A percentile compares a stretch with the other conserved stretches of the same genome.
Evolutionary conservation across 139 green algal genomes (phyloP).

Genomic region (Tetraselmis chui): DNA sequence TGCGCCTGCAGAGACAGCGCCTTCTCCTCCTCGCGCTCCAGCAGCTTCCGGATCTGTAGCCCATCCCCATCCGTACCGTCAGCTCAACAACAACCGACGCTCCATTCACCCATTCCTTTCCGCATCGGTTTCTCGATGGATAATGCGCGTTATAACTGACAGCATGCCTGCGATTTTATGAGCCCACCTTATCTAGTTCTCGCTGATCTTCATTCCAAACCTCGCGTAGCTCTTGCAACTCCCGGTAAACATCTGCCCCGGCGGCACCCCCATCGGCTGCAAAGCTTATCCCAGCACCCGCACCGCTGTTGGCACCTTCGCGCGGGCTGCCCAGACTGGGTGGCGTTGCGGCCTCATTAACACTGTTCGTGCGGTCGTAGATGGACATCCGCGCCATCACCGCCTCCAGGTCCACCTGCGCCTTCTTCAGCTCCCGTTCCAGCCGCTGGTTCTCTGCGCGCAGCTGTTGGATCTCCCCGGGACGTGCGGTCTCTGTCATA

Average conservation of each 20-base stretch:
- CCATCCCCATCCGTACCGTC: too few relatives aligned
- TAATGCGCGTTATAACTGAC: too few relatives aligned
- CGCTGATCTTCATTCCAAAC: not conserved
- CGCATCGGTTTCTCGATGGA: too few relatives aligned
- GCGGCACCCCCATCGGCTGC: not conserved
- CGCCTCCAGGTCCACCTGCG: not conserved
- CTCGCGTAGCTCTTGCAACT: not conserved
- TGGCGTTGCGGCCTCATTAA: not conserved
- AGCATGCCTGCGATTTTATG: too few relatives aligned
- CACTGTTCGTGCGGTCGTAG: not conserved
- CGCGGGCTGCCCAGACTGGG: not conserved
- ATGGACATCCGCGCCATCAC: not conserved
- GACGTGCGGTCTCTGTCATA: not conserved
- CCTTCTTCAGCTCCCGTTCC: not conserved
- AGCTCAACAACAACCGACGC: too few relatives aligned
- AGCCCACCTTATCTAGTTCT: not conserved
- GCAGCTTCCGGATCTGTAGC: conserved; percentile 21
- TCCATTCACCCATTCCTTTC: too few relatives aligned
- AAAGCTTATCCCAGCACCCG: not conserved
- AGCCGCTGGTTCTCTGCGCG: not conserved
- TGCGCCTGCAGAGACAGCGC: conserved; percentile 19
- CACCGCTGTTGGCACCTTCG: not conserved
- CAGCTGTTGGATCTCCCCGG: not conserved
- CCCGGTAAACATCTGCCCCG: not conserved
- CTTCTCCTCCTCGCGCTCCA: conserved; percentile 20